Evolutionary conservation across 129 eudicot species (phyloP).

Genomic region (Erigeron canadensis): DNA sequence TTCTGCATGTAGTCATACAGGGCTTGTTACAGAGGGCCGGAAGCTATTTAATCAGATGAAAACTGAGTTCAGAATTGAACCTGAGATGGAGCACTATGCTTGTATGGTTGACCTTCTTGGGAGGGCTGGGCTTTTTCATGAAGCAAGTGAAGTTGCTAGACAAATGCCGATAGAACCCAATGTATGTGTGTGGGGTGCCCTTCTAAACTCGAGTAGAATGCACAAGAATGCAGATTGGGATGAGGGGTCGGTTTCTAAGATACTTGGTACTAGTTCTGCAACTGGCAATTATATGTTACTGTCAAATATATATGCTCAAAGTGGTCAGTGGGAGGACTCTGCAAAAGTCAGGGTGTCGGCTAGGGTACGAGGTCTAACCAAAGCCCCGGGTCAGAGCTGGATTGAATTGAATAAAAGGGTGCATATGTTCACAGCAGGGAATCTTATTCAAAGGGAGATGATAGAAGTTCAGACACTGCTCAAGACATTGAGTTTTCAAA

Average conservation of each 20-base stretch:
- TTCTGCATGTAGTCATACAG: conserved; percentile 76
- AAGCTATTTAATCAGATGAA: conserved; percentile 50
- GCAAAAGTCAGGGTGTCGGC: conserved; percentile 64
- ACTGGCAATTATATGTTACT: conserved; percentile 70
- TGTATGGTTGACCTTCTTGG: conserved; percentile 86
- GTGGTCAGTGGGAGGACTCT: conserved; percentile 75
- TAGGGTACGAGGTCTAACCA: conserved; percentile 59
- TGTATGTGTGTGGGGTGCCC: conserved; percentile 66
- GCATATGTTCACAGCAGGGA: conserved; percentile 48
- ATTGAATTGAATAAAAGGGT: conserved; percentile 70
- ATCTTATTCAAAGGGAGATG: conserved; percentile 34
- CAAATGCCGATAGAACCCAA: conserved; percentile 75
- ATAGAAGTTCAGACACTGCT: conserved; percentile 36
- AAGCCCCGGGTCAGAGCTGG: conserved; percentile 73
- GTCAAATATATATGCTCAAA: conserved; percentile 63
- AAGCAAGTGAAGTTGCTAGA: conserved; percentile 51
- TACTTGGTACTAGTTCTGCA: conserved; percentile 33
- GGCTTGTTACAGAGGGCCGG: conserved; percentile 61
- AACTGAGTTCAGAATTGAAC: conserved; percentile 47
- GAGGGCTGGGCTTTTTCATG: conserved; percentile 63
- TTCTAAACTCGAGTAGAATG: conserved; percentile 61
- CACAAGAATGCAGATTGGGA: conserved; percentile 50
- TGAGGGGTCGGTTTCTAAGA: conserved; percentile 44
- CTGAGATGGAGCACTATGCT: conserved; percentile 62
- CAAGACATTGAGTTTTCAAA: conserved; percentile 40